Percentiles rank a stretch among this genome's conserved stretches.
phyloP scores from a whole-genome alignment of 148 eudicot genomes.

The Vaccinium darrowii region DNA sequence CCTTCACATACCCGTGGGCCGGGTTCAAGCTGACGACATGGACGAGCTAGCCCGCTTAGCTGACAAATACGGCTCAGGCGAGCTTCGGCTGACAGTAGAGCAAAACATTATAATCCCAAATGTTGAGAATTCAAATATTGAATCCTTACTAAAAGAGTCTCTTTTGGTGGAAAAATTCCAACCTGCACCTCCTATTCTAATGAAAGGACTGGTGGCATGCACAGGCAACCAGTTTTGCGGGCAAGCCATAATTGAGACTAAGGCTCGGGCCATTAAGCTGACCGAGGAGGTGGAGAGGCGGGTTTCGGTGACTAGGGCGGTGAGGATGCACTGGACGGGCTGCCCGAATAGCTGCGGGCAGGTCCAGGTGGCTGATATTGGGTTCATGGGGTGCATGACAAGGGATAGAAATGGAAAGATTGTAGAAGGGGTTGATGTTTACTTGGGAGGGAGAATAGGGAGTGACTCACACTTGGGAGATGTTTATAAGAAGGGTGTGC shows the following conservation, averaged over 20 bases:
- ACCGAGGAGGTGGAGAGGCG: conserved; percentile 72
- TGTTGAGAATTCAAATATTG: conserved; percentile 64
- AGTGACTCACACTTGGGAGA: conserved; percentile 87
- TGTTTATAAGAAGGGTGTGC: conserved; percentile 78
- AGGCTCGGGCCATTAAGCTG: conserved; percentile 72
- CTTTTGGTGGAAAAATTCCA: conserved; percentile 57
- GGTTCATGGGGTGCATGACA: conserved; percentile 96
- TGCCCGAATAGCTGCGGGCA: conserved; percentile 90
- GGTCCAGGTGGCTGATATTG: conserved; percentile 97
- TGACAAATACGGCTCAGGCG: conserved; percentile 81
- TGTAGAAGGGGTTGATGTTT: conserved; percentile 84
- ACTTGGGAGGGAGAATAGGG: conserved; percentile 82
- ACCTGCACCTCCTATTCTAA: conserved; percentile 71
- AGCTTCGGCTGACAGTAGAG: conserved; percentile 90
- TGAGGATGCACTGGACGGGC: conserved; percentile 98
- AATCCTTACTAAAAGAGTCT: conserved; percentile 68
- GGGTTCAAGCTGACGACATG: conserved; percentile 93
- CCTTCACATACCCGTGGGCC: conserved; percentile 88
- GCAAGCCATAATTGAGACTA: conserved; percentile 93
- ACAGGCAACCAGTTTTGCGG: conserved; percentile 98
- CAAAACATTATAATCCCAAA: conserved; percentile 92
- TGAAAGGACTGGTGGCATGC: conserved; percentile 91
- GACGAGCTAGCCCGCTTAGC: conserved; percentile 91
- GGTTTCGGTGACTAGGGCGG: conserved; percentile 61
- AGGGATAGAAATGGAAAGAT: conserved; percentile 74